Percentiles rank a stretch among this genome's conserved stretches.
Conservation (phyloP, 805 yeast species). For the Tetrapisispora fleetii region DNA sequence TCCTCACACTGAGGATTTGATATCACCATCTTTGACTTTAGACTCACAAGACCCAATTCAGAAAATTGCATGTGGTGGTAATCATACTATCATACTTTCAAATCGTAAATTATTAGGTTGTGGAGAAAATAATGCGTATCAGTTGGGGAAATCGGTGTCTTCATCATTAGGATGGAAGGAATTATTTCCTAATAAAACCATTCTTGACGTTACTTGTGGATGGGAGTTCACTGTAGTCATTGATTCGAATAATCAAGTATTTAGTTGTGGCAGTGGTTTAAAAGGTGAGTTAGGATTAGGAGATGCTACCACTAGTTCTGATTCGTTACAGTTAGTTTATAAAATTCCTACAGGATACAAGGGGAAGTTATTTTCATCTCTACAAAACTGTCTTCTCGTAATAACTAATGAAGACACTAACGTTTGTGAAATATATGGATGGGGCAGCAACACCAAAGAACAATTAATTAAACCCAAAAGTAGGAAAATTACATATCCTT, state of each 20-base stretch:
- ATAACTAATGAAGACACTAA: conserved; percentile 46
- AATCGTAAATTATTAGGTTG: conserved; percentile 37
- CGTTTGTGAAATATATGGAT: conserved; percentile 30
- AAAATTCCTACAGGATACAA: neutral
- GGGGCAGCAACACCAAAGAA: conserved; percentile 44
- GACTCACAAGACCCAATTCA: conserved; percentile 21
- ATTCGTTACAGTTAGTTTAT: conserved; percentile 8
- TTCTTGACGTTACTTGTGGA: conserved; percentile 51
- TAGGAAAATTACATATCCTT: conserved; percentile 11
- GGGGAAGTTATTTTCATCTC: conserved; percentile 20
- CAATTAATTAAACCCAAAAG: conserved; percentile 31
- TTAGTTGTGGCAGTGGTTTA: conserved; percentile 50
- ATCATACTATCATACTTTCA: conserved; percentile 61
- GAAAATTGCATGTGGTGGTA: conserved; percentile 70
- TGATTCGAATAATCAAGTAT: conserved; percentile 32
- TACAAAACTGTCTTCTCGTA: conserved; percentile 54
- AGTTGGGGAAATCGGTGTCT: conserved; percentile 23
- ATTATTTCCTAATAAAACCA: conserved; percentile 22
- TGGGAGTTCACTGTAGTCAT: conserved; percentile 67
- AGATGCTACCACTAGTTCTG: conserved; percentile 2
- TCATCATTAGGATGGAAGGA: conserved; percentile 21
- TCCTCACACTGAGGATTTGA: conserved; percentile 41
- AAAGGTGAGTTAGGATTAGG: conserved; percentile 70
- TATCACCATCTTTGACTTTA: conserved; percentile 21
- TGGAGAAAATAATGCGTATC: conserved; percentile 53